A percentile compares a stretch with the other conserved stretches of the same genome.
These are phyloP conservation scores for Yamadazyma mexicana DNA, from an alignment of 1,139 yeast genomes.

Conservation along the genomic window DNA sequence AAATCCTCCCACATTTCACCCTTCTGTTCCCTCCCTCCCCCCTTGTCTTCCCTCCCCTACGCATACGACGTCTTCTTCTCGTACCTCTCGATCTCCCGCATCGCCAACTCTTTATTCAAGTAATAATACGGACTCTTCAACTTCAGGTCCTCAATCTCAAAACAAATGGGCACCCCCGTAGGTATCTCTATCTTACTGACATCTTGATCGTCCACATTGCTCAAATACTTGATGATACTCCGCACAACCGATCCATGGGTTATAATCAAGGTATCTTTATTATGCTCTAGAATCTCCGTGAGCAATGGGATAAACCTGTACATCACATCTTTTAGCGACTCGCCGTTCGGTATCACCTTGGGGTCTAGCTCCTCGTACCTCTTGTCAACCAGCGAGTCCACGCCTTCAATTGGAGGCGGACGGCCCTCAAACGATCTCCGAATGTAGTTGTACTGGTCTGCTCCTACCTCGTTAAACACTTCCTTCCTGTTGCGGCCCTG, in stretches of 20 bases:
- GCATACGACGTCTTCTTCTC: constrained; percentile 26
- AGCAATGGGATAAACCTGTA: constrained; percentile 60
- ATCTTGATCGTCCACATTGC: constrained; percentile 57
- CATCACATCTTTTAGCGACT: constrained; percentile 67
- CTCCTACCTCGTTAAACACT: constrained; percentile 53
- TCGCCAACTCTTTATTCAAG: constrained; percentile 70
- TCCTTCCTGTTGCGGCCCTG: constrained; percentile 68
- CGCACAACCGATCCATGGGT: constrained; percentile 80
- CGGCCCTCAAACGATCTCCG: constrained; percentile 68
- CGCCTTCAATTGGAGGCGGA: constrained; percentile 54
- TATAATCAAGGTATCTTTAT: constrained; percentile 55
- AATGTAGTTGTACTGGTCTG: constrained; percentile 57
- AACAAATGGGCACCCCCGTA: constrained; percentile 71
- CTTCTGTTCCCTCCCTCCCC: too few species aligned
- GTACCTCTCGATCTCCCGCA: constrained; percentile 62
- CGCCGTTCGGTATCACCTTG: constrained; percentile 55
- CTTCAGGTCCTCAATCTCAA: constrained; percentile 48
- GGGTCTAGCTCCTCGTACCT: constrained; percentile 37
- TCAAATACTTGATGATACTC: constrained; percentile 60
- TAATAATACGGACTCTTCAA: constrained; percentile 52
- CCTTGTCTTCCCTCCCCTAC: neutral
- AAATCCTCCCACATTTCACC: too few species aligned
- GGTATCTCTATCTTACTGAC: constrained; percentile 72
- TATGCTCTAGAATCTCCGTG: constrained; percentile 36
- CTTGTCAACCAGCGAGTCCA: constrained; percentile 43